phyloP scores from a whole-genome alignment of 2,329 filamentous ascomycete species.

The Fusarium nanum region DNA sequence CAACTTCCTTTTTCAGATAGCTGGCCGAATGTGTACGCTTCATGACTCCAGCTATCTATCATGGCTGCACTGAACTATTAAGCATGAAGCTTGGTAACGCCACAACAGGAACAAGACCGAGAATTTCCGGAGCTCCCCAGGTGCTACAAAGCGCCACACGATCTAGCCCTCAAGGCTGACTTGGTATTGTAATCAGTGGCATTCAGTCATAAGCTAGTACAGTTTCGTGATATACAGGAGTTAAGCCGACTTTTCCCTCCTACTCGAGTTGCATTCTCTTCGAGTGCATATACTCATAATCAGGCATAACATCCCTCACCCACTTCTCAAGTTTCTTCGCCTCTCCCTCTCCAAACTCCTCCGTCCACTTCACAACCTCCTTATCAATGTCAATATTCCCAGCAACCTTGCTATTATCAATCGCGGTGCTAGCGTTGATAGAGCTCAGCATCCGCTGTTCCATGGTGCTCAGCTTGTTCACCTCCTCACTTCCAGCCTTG shows the following conservation, averaged over 20 bases:
- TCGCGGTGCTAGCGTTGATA: conserved; percentile 24
- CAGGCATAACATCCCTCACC: conserved; percentile 30
- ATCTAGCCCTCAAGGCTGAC: not conserved
- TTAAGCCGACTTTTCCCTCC: not conserved
- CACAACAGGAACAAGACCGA: not conserved
- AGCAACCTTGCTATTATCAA: conserved; percentile 28
- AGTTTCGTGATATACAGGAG: not conserved
- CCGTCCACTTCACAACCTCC: conserved; percentile 33
- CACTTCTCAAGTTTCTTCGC: conserved; percentile 28
- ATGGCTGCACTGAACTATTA: not conserved
- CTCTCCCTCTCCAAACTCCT: conserved; percentile 30
- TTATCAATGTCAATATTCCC: conserved; percentile 26
- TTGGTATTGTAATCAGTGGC: not conserved
- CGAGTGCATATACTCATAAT: conserved; percentile 31
- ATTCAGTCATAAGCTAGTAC: not conserved
- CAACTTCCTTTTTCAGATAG: not conserved
- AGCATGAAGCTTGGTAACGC: not conserved
- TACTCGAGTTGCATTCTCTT: conserved; percentile 18
- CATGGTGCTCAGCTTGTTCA: conserved; percentile 2
- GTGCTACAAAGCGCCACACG: not conserved
- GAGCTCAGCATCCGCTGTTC: conserved; percentile 34
- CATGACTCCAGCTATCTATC: not conserved
- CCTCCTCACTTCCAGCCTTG: not conserved
- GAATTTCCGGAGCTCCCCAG: not conserved
- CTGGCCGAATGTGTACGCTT: not conserved